Base-by-base conservation (phyloP, 2,329 filamentous ascomycete species). In the Xylariaceae sp. region DNA sequence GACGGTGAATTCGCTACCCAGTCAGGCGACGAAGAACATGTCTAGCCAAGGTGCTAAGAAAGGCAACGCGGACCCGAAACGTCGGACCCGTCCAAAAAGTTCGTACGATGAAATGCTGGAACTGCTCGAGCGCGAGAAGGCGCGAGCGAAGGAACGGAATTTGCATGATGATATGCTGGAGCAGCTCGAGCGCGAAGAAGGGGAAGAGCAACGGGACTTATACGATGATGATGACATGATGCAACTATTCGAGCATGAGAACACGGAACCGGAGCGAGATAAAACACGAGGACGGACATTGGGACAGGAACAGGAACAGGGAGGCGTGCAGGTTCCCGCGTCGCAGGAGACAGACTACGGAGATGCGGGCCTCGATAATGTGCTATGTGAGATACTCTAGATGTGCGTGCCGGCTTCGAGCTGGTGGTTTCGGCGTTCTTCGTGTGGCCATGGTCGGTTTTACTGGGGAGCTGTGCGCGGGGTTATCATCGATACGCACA, bases 331-430 rank as follows among this genome's bases (percentile, higher is more conserved):
- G 16, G 19, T 56, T 7, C 12, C 56, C 10, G 64, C 63, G 9
- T 70, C 67, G 2, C 67, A 69, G 44, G 68, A 68, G 45, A 71
- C 67, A 19, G 68, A 71, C 21, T 71, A 71, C 20, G 67, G 68
- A 5, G 68, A 70, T 12, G 51, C 53, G 9, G 60, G 54, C 29
- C 54, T 64, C 41, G 65, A 67, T 20, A 60, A 63, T 14, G 54
- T 55, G 6, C 47, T 64, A 10, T 51, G 21, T 20, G 61, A 59
- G 43, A 59, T 63, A 32, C 41, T 63, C 26, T 61, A 54, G 41
- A 18, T 6, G 4, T 19, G 20, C 12, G 9, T 26, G 23, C 23
- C 23, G 23, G 23, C 23, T 9, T 26, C 23, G 23, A 26, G 23
- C 23, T 26, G 23, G 23, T 9, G 23, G 23, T 4, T 26, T 9